A percentile compares a stretch with the other conserved stretches of the same genome.
These are phyloP conservation scores for Tulasnella sp. DNA, from an alignment of 768 basidiomycete species.

Conservation along the genomic window DNA sequence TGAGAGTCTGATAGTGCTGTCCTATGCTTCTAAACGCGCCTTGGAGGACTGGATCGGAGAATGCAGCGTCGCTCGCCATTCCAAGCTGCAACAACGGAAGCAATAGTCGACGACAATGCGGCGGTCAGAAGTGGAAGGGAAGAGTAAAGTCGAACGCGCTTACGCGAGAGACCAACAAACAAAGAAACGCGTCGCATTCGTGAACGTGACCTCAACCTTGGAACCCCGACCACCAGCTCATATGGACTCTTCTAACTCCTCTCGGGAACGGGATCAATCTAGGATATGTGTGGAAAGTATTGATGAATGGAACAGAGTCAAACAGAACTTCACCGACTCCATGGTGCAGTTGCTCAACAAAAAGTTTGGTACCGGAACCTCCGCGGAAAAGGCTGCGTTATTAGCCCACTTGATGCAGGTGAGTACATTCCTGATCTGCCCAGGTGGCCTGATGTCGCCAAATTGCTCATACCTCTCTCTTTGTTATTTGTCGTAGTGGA, in stretches of 20 bases:
- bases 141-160: background rate
- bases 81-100: background rate
- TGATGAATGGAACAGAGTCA: slow-evolving; percentile 8
- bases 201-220: background rate
- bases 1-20: background rate
- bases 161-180: background rate
- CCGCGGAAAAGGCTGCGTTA: background rate
- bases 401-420: slow-evolving; percentile 11
- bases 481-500: slow-evolving; percentile 8
- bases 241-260: slow-evolving; percentile 10
- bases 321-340: background rate
- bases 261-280: slow-evolving; percentile 11
- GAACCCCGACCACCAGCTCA: background rate
- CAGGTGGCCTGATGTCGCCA: background rate
- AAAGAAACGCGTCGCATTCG: background rate
- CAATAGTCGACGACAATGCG: background rate
- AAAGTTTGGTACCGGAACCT: background rate
- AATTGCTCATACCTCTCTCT: background rate
- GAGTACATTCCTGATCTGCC: background rate
- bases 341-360: background rate
- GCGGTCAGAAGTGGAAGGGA: background rate
- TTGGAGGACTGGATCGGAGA: background rate
- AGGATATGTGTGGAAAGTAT: slow-evolving; percentile 5
- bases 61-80: background rate
- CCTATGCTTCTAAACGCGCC: background rate